These are phyloP conservation scores for Piloderma croceum DNA, from an alignment of 768 basidiomycete species.

Conservation along the genomic window DNA sequence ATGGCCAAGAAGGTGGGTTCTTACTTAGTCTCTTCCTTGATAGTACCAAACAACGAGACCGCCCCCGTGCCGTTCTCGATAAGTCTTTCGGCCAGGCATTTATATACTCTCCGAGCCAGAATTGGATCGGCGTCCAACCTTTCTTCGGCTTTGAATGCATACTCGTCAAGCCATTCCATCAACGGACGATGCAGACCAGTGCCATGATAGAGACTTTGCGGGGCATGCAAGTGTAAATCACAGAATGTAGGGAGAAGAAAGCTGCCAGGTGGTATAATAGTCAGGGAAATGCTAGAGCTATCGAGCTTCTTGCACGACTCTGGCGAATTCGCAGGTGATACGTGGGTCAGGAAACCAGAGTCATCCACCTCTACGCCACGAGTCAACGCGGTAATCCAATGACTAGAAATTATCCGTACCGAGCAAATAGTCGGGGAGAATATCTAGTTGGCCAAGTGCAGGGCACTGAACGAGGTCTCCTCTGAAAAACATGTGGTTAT, in stretches of 20 bases:
- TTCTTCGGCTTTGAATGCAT: slow-evolving; percentile 81
- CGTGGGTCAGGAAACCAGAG: slow-evolving; percentile 43
- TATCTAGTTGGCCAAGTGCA: slow-evolving; percentile 43
- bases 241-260: slow-evolving; percentile 78
- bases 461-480: slow-evolving; percentile 60
- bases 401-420: slow-evolving; percentile 26
- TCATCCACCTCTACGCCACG: slow-evolving; percentile 38
- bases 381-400: slow-evolving; percentile 16
- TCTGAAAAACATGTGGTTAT: slow-evolving; percentile 35
- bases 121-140: slow-evolving; percentile 54
- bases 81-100: slow-evolving; percentile 58
- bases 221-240: slow-evolving; percentile 83
- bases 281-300: slow-evolving; percentile 17
- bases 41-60: slow-evolving; percentile 78
- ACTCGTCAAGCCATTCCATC: slow-evolving; percentile 79
- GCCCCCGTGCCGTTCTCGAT: slow-evolving; percentile 72
- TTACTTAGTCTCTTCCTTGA: slow-evolving; percentile 78
- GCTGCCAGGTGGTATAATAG: slow-evolving; percentile 41
- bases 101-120: slow-evolving; percentile 66
- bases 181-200: slow-evolving; percentile 80
- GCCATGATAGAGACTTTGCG: slow-evolving; percentile 85
- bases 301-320: slow-evolving; percentile 21
- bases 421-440: slow-evolving; percentile 53
- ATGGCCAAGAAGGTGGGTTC: slow-evolving; percentile 13
- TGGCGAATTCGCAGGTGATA: slow-evolving; percentile 30